Evolutionary conservation across 169 alveolate species (phyloP), one percentile per base, ranked within the genome.

Genomic region (Cryptosporidium baileyi): DNA sequence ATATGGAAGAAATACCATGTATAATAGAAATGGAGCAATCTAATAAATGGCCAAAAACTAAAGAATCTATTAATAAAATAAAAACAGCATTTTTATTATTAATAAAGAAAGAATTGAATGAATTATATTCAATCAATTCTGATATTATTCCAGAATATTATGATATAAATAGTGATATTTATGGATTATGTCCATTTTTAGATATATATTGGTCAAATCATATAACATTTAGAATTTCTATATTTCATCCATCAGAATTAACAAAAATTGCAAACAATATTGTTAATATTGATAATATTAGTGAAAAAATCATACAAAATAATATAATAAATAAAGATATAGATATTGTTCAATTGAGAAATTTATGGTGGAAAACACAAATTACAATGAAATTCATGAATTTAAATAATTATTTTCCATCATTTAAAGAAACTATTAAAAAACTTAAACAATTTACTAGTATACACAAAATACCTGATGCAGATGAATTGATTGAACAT

Each of bases 1-100:
- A 11, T n/a, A 34, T 13, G 30, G 57, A 38, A 19, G 74, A 51
- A 17, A 57, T 74, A 22, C 57, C 45, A 3, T 74, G 85, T 74
- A 60, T 74, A 2, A 74, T 74, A 2, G 85, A 74, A 57, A 52
- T 74, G 85, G 85, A 74, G 49, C 85, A 74, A 41, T 74, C 85
- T 3, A 52, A 38, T 19, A 57, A 51, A 15, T 74, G 85, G 85
- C 85, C 85, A 52, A 51, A 74, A 43, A 74, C 65, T 3, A 74
- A 54, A 36, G 67, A 51, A 13, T 51, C 85, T 3, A 74, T 74
- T 19, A 15, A 74, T 28, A 74, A 54, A 44, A 74, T 74, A 1
- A 74, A 74, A 41, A 36, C 49, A n/a, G 85, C 85, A 8, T 74
- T 74, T 74, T 40, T 74, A 22, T 28, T 74, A 13, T 40, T 49